Evolutionary conservation across 495 filamentous ascomycete species (phyloP).

Genomic region (Penicillium herquei): DNA sequence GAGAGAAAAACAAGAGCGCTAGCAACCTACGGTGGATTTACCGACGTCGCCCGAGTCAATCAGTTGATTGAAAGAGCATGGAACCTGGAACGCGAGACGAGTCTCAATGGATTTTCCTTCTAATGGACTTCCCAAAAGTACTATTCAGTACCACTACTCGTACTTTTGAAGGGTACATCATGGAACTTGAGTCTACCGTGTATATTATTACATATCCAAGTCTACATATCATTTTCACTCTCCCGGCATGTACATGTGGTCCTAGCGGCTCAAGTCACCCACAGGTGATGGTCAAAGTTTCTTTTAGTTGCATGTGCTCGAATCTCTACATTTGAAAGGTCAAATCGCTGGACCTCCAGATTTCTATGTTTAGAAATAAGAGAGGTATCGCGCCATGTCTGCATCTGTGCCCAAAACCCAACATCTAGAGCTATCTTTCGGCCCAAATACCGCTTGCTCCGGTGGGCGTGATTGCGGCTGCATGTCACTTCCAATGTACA

Average conservation of each 20-base stretch:
- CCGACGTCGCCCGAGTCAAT: conserved; percentile 18
- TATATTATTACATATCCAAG: not conserved
- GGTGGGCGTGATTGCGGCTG: not conserved
- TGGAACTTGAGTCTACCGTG: not conserved
- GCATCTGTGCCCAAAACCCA: not conserved
- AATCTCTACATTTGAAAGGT: too few species aligned
- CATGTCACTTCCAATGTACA: not conserved
- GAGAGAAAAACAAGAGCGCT: conserved; percentile 25
- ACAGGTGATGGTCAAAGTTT: too few species aligned
- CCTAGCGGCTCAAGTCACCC: too few species aligned
- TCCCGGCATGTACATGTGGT: not conserved
- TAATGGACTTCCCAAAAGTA: not conserved
- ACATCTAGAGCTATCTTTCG: not conserved
- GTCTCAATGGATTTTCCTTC: conserved; percentile 25
- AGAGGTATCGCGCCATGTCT: not conserved
- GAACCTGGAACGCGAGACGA: conserved; percentile 26
- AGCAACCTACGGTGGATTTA: conserved; percentile 27
- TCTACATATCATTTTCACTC: not conserved
- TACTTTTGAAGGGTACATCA: too few species aligned
- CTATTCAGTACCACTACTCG: too few species aligned
- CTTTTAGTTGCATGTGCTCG: too few species aligned
- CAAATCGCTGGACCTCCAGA: too few species aligned
- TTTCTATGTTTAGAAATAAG: too few species aligned
- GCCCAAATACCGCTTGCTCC: not conserved
- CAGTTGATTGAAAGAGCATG: conserved; percentile 25